A percentile compares a stretch with the other conserved stretches of the same genome.
Evolutionary conservation across 148 eudicot genomes (phyloP).

Genomic region (Heliamphora exappendiculata): DNA sequence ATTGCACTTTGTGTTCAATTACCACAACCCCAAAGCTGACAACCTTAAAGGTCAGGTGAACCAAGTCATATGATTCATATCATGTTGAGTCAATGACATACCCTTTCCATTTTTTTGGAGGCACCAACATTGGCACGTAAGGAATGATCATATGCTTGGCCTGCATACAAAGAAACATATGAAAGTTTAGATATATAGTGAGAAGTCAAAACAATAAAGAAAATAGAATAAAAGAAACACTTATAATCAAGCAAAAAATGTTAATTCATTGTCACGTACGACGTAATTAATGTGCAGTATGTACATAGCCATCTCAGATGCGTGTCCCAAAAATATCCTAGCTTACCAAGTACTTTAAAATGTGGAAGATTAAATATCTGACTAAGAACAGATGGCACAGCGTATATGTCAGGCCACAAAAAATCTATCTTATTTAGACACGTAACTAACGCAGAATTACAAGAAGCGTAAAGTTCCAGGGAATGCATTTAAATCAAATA

Average conservation of each 20-base stretch:
- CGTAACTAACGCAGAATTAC: no score
- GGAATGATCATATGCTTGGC: constrained; percentile 69
- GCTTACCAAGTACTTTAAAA: neutral
- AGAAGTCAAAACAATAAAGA: neutral
- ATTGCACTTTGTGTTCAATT: neutral
- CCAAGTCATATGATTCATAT: neutral
- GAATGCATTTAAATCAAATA: neutral
- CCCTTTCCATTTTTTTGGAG: constrained; percentile 87
- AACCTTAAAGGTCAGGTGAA: neutral
- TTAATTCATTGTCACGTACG: neutral
- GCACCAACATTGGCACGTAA: constrained; percentile 89
- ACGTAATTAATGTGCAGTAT: neutral
- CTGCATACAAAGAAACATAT: constrained; percentile 32
- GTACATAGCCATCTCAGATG: neutral
- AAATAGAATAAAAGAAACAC: neutral
- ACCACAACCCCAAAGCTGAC: constrained; percentile 5
- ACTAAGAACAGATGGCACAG: neutral
- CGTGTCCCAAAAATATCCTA: neutral
- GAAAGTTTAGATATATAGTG: neutral
- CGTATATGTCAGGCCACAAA: neutral
- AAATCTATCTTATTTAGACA: neutral
- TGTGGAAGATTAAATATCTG: neutral
- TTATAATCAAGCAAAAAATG: neutral
- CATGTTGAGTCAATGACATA: constrained; percentile 20
- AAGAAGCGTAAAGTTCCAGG: neutral